A percentile compares a stretch with the other conserved stretches of the same genome.
phyloP scores from a whole-genome alignment of 257 asterid species.

The Solanum arcanum region DNA sequence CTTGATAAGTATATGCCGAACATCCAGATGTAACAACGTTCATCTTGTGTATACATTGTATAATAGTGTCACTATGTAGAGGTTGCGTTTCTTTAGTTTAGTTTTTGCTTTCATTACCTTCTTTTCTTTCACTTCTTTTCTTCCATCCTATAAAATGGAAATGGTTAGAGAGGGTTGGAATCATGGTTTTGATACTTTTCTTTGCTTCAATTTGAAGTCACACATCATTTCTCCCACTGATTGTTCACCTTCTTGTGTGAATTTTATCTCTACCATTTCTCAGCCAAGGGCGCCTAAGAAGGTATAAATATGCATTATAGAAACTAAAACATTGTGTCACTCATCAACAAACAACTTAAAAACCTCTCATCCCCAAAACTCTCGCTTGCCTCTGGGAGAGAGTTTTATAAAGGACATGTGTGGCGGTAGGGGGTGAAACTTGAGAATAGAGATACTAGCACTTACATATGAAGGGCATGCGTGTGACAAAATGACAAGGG shows the following conservation, averaged over 20 bases:
- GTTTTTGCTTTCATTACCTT: too few species aligned
- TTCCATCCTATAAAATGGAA: background rate
- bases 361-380: background rate
- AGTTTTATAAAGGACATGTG: background rate
- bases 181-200: background rate
- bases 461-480: background rate
- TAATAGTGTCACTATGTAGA: background rate
- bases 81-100: background rate
- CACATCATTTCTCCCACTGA: background rate
- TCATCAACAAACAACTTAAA: background rate
- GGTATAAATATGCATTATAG: background rate
- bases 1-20: background rate
- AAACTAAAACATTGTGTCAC: background rate
- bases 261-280: background rate
- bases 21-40: background rate
- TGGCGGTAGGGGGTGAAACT: background rate
- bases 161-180: background rate
- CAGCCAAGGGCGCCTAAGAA: background rate
- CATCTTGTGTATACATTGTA: background rate
- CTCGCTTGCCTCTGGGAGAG: background rate
- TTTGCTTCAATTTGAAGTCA: background rate
- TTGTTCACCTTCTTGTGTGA: background rate
- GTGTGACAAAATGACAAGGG: background rate
- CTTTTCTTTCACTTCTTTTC: background rate
- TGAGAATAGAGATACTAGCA: background rate